Evolutionary conservation across 2,329 filamentous ascomycete genomes (phyloP).

Genomic region (Colletotrichum limetticola): DNA sequence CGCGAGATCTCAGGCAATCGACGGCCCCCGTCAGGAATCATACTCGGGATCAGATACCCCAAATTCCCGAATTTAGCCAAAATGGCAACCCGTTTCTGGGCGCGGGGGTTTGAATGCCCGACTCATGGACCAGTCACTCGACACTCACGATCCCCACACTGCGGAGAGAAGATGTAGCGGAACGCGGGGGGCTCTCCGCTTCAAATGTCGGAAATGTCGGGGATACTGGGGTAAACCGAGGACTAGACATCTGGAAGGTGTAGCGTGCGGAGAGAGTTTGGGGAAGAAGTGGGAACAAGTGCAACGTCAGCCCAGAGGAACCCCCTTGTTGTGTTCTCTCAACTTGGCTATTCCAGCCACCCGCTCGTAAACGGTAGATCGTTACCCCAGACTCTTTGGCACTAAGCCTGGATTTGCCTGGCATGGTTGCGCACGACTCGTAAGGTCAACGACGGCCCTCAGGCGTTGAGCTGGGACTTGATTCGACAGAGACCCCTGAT

Average conservation of each 20-base stretch:
- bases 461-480: background rate
- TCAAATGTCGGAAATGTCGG: constrained; percentile 9
- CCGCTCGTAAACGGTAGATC: constrained; percentile 8
- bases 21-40: background rate
- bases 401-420: background rate
- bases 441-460: background rate
- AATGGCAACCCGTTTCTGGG: background rate
- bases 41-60: constrained; percentile 24
- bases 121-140: background rate
- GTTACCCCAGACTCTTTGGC: background rate
- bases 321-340: background rate
- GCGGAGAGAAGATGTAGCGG: constrained; percentile 4
- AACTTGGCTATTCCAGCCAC: constrained; percentile 12
- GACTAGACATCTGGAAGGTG: background rate
- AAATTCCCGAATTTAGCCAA: constrained; percentile 12
- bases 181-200: background rate
- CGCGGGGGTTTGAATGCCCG: constrained; percentile 14
- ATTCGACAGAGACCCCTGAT: constrained; percentile 8
- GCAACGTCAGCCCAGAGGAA: constrained; percentile 8
- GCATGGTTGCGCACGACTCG: background rate
- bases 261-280: constrained; percentile 25
- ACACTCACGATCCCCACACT: background rate
- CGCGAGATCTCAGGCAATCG: background rate
- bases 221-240: background rate
- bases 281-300: constrained; percentile 6